phyloP scores from a whole-genome alignment of 116 monocot species.

The Posidonia oceanica region DNA sequence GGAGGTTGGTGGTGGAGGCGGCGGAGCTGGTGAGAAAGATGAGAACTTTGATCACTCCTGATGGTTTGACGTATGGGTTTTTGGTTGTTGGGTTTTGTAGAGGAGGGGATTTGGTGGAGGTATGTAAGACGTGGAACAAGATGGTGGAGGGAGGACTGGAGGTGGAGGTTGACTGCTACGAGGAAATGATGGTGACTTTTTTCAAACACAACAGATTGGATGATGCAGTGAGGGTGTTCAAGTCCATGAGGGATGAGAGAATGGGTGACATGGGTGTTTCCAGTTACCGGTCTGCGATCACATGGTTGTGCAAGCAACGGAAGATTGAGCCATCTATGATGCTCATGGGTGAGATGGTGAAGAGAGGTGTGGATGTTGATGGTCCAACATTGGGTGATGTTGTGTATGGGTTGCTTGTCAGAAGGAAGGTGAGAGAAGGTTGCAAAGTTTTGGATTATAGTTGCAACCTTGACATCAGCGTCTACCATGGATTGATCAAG shows the following conservation, averaged over 20 bases:
- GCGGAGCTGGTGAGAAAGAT: slow-evolving; percentile 25
- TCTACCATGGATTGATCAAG: slow-evolving; percentile 77
- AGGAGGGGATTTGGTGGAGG: slow-evolving; percentile 36
- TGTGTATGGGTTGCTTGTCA: slow-evolving; percentile 41
- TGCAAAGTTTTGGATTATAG: slow-evolving; percentile 25
- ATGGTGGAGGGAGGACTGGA: slow-evolving; percentile 41
- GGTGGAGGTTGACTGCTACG: slow-evolving; percentile 36
- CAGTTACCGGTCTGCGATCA: slow-evolving; percentile 33
- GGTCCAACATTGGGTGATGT: slow-evolving; percentile 25
- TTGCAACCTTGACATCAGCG: slow-evolving; percentile 18
- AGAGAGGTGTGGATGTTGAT: slow-evolving; percentile 50
- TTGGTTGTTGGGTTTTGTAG: slow-evolving; percentile 59
- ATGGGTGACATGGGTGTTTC: slow-evolving; percentile 18
- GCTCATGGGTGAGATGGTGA: slow-evolving; percentile 69
- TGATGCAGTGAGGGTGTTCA: slow-evolving; percentile 58
- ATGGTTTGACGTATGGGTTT: slow-evolving; percentile 31
- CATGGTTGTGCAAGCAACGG: slow-evolving; percentile 55
- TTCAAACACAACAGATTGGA: slow-evolving; percentile 52
- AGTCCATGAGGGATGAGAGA: slow-evolving; percentile 23
- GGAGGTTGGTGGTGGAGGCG: slow-evolving; percentile 41
- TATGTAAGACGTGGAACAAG: slow-evolving; percentile 58
- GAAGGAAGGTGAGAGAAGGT: slow-evolving; percentile 47
- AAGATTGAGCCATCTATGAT: slow-evolving; percentile 26
- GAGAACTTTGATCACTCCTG: slow-evolving; percentile 16
- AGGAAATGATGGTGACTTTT: slow-evolving; percentile 47